Evolutionary conservation across 2,329 filamentous ascomycete genomes (phyloP).

Genomic region (Fusarium euwallaceae): DNA sequence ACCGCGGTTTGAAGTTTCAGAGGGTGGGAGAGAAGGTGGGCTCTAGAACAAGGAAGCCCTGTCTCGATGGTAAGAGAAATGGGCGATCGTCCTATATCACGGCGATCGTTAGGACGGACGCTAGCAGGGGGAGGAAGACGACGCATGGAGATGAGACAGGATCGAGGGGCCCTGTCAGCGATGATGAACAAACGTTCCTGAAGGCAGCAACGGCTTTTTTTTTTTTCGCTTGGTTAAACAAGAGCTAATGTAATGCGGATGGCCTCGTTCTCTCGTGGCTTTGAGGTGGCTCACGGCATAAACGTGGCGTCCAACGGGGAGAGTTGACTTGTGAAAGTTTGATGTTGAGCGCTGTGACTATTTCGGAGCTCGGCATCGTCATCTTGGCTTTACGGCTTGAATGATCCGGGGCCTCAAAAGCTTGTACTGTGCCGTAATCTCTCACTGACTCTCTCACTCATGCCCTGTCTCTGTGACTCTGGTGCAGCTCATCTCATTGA

Average conservation of each 20-base stretch:
- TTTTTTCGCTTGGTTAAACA: background rate
- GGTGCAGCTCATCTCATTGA: background rate
- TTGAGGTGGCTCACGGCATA: background rate
- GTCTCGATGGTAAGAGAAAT: background rate
- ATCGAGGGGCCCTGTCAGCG: slow-evolving; percentile 15
- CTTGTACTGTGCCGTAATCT: background rate
- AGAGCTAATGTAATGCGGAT: background rate
- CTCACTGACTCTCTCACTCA: background rate
- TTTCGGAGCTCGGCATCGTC: slow-evolving; percentile 3
- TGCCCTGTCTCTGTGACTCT: background rate
- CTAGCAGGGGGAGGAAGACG: slow-evolving; percentile 26
- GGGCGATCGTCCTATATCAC: slow-evolving; percentile 33
- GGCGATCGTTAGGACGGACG: slow-evolving; percentile 33
- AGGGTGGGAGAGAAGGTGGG: background rate
- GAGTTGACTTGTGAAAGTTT: slow-evolving; percentile 24
- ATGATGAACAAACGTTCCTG: slow-evolving; percentile 9
- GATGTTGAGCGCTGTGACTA: slow-evolving; percentile 15
- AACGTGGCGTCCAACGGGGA: slow-evolving; percentile 12
- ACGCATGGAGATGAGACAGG: slow-evolving; percentile 23
- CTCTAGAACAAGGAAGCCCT: background rate
- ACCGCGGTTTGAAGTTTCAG: background rate
- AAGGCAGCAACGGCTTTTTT: background rate
- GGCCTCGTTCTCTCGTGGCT: slow-evolving; percentile 3
- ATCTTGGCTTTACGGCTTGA: background rate
- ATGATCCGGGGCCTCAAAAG: background rate